phyloP scores from a whole-genome alignment of 352 stramenopile species.

The Phytophthora quininea region DNA sequence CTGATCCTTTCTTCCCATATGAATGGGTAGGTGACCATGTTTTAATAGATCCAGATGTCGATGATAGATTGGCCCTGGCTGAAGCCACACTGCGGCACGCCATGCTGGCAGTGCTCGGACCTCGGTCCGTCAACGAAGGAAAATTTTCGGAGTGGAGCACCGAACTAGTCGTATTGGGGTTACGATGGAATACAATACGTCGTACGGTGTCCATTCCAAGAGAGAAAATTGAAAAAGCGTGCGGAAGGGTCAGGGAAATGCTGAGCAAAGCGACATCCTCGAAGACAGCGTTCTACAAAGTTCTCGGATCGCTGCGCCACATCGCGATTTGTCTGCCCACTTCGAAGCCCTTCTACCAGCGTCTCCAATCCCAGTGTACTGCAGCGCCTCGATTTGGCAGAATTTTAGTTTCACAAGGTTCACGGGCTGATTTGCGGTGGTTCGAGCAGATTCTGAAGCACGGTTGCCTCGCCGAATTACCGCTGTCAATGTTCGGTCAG shows the following conservation, averaged over 20 bases:
- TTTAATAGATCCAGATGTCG: slow-evolving; percentile 20
- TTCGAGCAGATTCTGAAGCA: slow-evolving; percentile 7
- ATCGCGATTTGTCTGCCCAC: slow-evolving; percentile 20
- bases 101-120: slow-evolving; percentile 31
- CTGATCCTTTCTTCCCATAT: slow-evolving; percentile 28
- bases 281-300: slow-evolving; percentile 16
- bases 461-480: slow-evolving; percentile 13
- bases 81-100: slow-evolving; percentile 16
- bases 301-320: slow-evolving; percentile 33
- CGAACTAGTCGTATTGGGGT: slow-evolving; percentile 11
- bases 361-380: slow-evolving; percentile 6
- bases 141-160: slow-evolving; percentile 27
- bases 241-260: background rate
- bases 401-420: background rate
- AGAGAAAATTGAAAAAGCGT: slow-evolving; percentile 26
- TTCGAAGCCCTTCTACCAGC: slow-evolving; percentile 27
- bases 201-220: slow-evolving; percentile 24
- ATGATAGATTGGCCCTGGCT: slow-evolving; percentile 8
- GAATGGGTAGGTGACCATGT: slow-evolving; percentile 47
- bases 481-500: slow-evolving; percentile 6
- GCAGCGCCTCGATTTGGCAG: slow-evolving; percentile 4
- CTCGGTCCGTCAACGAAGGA: slow-evolving; percentile 30
- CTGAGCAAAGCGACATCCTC: background rate
- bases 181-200: slow-evolving; percentile 16
- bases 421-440: background rate